These are phyloP conservation scores for Neurospora pannonica DNA, from an alignment of 495 filamentous ascomycete species.

Conservation along the genomic window DNA sequence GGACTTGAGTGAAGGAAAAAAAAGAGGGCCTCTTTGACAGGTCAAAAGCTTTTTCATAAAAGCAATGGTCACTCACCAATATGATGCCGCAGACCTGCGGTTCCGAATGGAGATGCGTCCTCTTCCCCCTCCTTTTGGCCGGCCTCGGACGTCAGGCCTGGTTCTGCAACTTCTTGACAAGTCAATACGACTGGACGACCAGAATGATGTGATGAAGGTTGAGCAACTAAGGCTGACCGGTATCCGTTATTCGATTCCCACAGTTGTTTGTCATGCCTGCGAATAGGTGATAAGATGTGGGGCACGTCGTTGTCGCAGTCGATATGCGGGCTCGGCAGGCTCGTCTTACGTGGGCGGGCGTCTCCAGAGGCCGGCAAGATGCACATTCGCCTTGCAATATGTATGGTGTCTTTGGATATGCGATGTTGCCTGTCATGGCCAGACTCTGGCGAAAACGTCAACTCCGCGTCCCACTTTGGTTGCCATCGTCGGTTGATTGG, in stretches of 20 bases:
- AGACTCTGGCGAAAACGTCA: neutral
- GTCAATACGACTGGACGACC: neutral
- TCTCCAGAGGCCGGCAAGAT: neutral
- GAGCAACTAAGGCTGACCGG: neutral
- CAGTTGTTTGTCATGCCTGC: neutral
- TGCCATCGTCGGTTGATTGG: neutral
- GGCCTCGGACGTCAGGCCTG: neutral
- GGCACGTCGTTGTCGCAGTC: neutral
- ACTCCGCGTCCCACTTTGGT: neutral
- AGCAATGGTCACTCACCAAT: neutral
- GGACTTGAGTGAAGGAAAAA: neutral
- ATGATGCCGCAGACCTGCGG: neutral
- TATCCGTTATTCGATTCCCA: neutral
- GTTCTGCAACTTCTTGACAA: neutral
- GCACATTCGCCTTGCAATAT: neutral
- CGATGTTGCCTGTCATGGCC: neutral
- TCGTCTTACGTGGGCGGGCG: neutral
- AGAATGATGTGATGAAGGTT: neutral
- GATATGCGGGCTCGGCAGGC: neutral
- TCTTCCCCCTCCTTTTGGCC: neutral
- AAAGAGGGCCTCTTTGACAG: neutral
- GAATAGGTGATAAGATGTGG: neutral
- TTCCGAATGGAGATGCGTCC: neutral
- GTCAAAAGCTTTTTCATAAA: neutral
- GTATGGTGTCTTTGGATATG: neutral